Percentiles rank a stretch among this genome's conserved stretches.
These are phyloP conservation scores for Butyriboletus appendiculatus DNA, from an alignment of 1,284 basidiomycete species.

Conservation along the genomic window DNA sequence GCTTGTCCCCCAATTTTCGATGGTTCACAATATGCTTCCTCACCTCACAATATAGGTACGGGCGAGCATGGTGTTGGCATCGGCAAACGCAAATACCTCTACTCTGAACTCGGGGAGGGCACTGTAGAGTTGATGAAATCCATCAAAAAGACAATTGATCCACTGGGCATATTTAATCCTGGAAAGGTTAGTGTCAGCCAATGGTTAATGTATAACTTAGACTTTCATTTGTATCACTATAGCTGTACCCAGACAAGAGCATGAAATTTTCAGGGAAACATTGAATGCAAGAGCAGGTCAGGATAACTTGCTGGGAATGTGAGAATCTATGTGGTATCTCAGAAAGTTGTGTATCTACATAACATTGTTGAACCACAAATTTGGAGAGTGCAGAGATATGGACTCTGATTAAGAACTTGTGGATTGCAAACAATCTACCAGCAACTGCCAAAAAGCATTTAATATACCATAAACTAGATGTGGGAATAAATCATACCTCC, in stretches of 20 bases:
- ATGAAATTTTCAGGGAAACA: slow-evolving; percentile 19
- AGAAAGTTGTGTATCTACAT: neutral
- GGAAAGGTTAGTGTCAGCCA: slow-evolving; percentile 61
- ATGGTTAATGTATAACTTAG: neutral
- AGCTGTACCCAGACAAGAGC: slow-evolving; percentile 30
- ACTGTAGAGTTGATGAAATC: slow-evolving; percentile 87
- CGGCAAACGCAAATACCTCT: slow-evolving; percentile 78
- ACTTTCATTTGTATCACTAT: neutral
- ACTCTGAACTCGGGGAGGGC: slow-evolving; percentile 77
- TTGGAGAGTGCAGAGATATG: neutral
- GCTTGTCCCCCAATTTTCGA: neutral
- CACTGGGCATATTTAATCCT: slow-evolving; percentile 79
- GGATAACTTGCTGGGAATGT: neutral
- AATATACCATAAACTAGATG: too few species aligned
- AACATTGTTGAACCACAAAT: neutral
- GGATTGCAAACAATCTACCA: neutral
- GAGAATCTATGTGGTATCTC: neutral
- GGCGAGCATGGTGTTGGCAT: slow-evolving; percentile 90
- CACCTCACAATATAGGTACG: slow-evolving; percentile 47
- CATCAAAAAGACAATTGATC: slow-evolving; percentile 79
- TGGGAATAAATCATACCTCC: too few species aligned
- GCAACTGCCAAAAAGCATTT: too few species aligned
- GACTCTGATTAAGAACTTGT: neutral
- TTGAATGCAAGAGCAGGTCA: slow-evolving; percentile 1
- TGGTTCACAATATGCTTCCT: neutral